Conservation (phyloP, 257 asterid genomes). For the Lantana camara region DNA sequence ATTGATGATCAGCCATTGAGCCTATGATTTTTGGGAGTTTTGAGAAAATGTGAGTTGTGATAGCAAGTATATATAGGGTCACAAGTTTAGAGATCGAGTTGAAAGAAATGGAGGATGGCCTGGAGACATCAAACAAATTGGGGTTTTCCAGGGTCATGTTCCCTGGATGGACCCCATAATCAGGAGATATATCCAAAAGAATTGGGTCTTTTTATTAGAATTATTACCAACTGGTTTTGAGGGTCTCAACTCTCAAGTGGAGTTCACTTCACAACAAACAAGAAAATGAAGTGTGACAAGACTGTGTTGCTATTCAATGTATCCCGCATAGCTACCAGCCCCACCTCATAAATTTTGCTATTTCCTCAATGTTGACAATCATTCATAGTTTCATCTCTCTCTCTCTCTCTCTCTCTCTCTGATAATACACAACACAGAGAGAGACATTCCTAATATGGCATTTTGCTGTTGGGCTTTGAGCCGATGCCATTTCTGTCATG, state of each 20-base stretch:
- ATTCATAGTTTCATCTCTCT: not conserved
- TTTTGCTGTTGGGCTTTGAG: constrained; percentile 5
- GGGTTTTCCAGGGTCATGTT: constrained; percentile 38
- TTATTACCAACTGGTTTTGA: not conserved
- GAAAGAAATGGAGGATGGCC: constrained; percentile 27
- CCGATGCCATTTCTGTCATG: constrained; percentile 1
- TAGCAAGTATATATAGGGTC: not conserved
- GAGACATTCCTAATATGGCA: not conserved
- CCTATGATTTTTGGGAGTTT: not conserved
- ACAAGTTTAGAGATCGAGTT: not conserved
- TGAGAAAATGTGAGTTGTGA: too few species aligned
- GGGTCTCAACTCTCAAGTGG: not conserved
- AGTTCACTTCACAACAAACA: not conserved
- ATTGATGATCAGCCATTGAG: constrained; percentile 44
- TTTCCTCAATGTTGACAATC: constrained; percentile 6
- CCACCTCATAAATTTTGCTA: not conserved
- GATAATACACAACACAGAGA: too few species aligned
- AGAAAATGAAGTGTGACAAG: not conserved
- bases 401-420: too few species aligned
- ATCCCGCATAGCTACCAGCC: not conserved
- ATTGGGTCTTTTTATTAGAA: constrained; percentile 24
- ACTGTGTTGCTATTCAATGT: not conserved
- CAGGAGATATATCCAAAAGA: constrained; percentile 48
- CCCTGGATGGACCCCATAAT: constrained; percentile 39
- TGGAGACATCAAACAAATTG: constrained; percentile 41